Evolutionary conservation across 1,284 basidiomycete genomes (phyloP), one percentile per base, ranked within the genome.

Genomic region (Pyrrhoderma lamaoense): DNA sequence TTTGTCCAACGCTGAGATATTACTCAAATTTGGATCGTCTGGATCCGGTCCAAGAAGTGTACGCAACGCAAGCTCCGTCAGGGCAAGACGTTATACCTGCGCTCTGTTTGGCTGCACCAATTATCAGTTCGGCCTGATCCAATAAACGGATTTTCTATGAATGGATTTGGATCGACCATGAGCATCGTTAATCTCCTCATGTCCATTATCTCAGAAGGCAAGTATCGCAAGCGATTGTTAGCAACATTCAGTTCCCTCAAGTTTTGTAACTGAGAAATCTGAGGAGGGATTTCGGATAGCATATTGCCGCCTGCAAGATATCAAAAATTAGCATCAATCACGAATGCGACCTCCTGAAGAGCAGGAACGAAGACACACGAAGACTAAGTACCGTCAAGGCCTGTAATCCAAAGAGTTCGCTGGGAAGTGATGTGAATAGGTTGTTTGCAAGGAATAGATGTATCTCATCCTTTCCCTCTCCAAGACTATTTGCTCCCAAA

Each of bases 171-270:
- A 34, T 74, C 63, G 2, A 85, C 58, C 14, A 61, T 56, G 5
- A 86, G 66, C 4, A 61, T 65, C 8, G 66, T 59, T 1, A 84
- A 69, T 5, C 27, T 31, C 8, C 62, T 68, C 74, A 88, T 74
- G 25, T 65, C 57, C 13, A 73, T 62, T 62, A 89, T 74, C 60
- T 89, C 84, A 3, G 80, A 73, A 9, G 86, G 86, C 0, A 89
- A 66, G 61, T 76, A 83, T 47, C 61, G 60, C 1, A 89, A 65
- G 31, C 66, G 65, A 63, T 89, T 89, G 51, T 72, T 71, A 0
- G 79, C 71, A 2, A 89, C 60, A 55, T 85, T 84, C 9, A 89
- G 70, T 40, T 79, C 75, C 36, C 70, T 68, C 2, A 89, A 70
- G 44, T 75, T 75, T 2, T 60, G 66, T 7, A 89, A 68, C 8